Evolutionary conservation across 1,139 yeast genomes (phyloP), one percentile per base, ranked within the genome.

Genomic region (Casaregolazyma suthepensis): DNA sequence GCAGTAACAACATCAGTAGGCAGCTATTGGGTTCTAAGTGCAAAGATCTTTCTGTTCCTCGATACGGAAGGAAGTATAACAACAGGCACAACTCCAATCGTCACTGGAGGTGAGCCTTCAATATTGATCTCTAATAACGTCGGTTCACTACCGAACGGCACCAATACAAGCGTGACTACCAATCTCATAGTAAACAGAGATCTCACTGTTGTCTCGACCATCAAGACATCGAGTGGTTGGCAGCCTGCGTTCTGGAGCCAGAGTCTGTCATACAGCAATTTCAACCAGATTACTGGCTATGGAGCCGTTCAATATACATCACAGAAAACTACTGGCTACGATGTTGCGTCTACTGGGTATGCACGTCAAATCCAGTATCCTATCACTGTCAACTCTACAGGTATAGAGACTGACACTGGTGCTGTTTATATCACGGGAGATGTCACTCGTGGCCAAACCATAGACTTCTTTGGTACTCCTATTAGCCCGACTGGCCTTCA

Each of bases 1-100:
- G 5, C 40, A 2, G 40, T 35, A 13, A 15, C 52, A 9, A 44
- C 61, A 49, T 22, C 69, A 2, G 73, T 82, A 49, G 86, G 84
- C 1, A 71, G 76, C 40, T 80, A 85, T 67, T 87, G 95, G 95
- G 77, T 85, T 49, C 73, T 85, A 19, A 74, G 84, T 42, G 90
- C 85, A 15, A 82, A 80, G 60, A 65, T 87, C 46, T 71, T 83
- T 51, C 72, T 82, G 4, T 87, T 35, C 40, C 40, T 35, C 17
- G 40, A 35, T 35, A 35, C 9, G 17, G 40, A 35, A 35, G 40
- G 40, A 9, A 35, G 40, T 35, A 7, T 35, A n/a, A 35, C 40
- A 3, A 35, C 40, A 4, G 40, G 40, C 5, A n/a, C 40, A 35
- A 15, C 15, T n/a, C 40, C 40, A 15, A 35, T 35, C 15, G 40